Conservation (phyloP, 2,329 filamentous ascomycete genomes). For the Cladosporium velox region DNA sequence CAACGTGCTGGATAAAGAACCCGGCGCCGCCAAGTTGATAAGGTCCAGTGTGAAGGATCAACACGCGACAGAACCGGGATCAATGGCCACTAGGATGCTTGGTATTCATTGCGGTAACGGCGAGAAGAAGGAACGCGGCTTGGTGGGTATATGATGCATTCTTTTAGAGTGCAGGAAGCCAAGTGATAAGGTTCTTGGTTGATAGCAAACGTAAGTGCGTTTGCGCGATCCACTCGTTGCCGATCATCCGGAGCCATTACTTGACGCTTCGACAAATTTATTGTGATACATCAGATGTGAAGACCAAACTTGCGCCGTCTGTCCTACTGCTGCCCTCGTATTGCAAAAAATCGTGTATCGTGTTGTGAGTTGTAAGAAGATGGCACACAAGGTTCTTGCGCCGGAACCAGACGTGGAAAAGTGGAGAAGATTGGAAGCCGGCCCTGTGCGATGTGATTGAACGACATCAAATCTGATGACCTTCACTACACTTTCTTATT, state of each 20-base stretch:
- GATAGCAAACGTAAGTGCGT: conserved; percentile 18
- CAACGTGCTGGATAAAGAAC: not conserved
- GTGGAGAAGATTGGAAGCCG: not conserved
- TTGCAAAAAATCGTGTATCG: not conserved
- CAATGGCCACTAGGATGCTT: not conserved
- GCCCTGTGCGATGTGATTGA: not conserved
- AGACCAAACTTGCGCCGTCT: not conserved
- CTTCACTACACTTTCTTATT: not conserved
- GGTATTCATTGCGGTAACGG: not conserved
- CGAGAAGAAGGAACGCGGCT: not conserved
- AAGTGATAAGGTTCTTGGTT: conserved; percentile 13
- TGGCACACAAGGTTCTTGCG: not conserved
- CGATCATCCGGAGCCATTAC: conserved; percentile 7
- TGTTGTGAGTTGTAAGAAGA: not conserved
- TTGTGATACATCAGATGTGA: not conserved
- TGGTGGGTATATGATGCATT: conserved; percentile 1
- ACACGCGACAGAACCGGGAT: not conserved
- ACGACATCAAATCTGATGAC: not conserved
- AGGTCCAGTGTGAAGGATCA: conserved; percentile 4
- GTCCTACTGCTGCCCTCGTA: not conserved
- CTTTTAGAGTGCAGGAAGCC: not conserved
- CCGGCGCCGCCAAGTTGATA: conserved; percentile 13
- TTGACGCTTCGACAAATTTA: conserved; percentile 12
- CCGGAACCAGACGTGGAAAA: not conserved
- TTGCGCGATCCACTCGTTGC: not conserved